These are phyloP conservation scores for Pseudonitzschia delicatissima DNA, from an alignment of 108 stramenopile genomes.

Conservation along the genomic window DNA sequence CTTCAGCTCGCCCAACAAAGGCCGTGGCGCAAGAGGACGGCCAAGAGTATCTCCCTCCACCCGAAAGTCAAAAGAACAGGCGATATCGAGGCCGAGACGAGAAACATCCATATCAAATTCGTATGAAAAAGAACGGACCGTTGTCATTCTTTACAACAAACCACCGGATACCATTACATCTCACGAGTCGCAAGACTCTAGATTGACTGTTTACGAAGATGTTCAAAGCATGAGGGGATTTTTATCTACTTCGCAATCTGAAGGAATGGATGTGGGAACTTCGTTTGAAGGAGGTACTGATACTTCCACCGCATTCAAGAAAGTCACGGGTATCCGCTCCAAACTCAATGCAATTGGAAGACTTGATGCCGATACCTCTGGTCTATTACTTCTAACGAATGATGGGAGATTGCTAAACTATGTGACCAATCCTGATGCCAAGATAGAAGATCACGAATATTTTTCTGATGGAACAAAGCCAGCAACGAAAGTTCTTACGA, in stretches of 20 bases:
- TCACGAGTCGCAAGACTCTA: constrained; percentile 46
- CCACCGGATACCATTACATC: constrained; percentile 62
- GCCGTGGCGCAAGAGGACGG: too few relatives aligned
- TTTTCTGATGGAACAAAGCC: not conserved
- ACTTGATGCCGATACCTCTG: constrained; percentile 71
- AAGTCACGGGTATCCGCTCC: constrained; percentile 52
- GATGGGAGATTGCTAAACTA: constrained; percentile 69
- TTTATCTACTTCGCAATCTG: not conserved
- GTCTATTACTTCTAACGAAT: constrained; percentile 62
- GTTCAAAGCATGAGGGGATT: constrained; percentile 50
- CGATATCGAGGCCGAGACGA: too few relatives aligned
- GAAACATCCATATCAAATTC: too few relatives aligned
- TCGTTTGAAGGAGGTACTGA: not conserved
- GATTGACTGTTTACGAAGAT: constrained; percentile 57
- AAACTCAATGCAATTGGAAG: constrained; percentile 67
- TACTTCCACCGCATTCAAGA: constrained; percentile 25
- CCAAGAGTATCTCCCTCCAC: too few relatives aligned
- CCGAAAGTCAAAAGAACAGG: too few relatives aligned
- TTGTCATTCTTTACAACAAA: constrained; percentile 65
- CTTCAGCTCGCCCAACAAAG: too few relatives aligned
- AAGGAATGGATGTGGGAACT: too few relatives aligned
- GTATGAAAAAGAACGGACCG: constrained; percentile 43
- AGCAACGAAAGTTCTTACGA: constrained; percentile 17
- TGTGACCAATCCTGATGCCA: constrained; percentile 56
- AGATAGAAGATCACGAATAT: constrained; percentile 6